Evolutionary conservation across 73 alveolate genomes (phyloP).

Genomic region (Tetrahymena elliotti): DNA sequence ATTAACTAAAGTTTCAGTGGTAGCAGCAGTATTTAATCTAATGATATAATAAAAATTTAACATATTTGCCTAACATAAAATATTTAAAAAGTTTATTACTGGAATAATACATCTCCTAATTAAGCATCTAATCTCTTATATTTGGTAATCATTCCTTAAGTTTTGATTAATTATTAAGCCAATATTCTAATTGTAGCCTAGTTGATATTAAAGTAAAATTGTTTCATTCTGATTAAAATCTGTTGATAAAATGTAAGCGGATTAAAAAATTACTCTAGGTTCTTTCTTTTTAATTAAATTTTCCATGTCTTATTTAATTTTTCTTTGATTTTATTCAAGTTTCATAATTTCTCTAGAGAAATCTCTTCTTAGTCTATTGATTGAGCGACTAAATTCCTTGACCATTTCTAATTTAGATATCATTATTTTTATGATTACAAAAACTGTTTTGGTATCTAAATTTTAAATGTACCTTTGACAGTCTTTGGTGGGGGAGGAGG

Average conservation of each 20-base stretch:
- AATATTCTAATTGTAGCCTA: conserved; percentile 24
- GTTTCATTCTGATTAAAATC: neutral
- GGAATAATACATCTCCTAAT: conserved; percentile 27
- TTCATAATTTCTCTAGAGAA: conserved; percentile 35
- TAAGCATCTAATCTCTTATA: conserved; percentile 42
- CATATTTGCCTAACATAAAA: neutral
- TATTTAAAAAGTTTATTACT: neutral
- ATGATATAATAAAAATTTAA: neutral
- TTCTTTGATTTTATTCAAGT: conserved; percentile 25
- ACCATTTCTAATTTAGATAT: conserved; percentile 31
- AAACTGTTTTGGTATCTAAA: neutral
- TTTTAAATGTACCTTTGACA: conserved; percentile 9
- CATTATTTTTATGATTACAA: neutral
- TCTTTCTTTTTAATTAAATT: conserved; percentile 22
- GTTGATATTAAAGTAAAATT: neutral
- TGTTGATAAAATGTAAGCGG: neutral
- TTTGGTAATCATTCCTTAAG: conserved; percentile 10
- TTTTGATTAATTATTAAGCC: conserved; percentile 6
- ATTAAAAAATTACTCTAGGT: conserved; percentile 9
- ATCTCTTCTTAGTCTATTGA: conserved; percentile 24
- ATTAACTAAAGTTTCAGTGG: conserved; percentile 39
- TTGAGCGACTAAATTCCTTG: conserved; percentile 34
- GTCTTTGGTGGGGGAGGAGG: conserved; percentile 40
- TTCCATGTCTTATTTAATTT: conserved; percentile 17
- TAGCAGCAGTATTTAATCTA: conserved; percentile 40